Percentiles rank a stretch among this genome's conserved stretches.
Conservation (phyloP, 768 basidiomycete species). For the Trametes maxima region DNA sequence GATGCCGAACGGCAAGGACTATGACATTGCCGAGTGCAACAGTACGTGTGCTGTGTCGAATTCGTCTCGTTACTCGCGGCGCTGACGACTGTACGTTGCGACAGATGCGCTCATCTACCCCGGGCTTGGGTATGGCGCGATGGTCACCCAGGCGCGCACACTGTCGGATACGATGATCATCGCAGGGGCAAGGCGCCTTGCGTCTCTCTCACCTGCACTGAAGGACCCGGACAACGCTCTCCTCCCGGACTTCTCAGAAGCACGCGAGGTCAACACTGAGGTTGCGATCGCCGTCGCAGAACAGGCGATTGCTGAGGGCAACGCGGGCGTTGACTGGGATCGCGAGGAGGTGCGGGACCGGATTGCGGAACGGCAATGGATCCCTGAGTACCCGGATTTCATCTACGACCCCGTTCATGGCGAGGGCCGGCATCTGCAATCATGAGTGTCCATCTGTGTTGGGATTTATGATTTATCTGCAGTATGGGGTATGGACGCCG, state of each 20-base stretch:
- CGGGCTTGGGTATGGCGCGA: slow-evolving; percentile 80
- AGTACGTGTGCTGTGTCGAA: slow-evolving; percentile 39
- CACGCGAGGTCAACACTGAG: slow-evolving; percentile 74
- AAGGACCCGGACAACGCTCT: slow-evolving; percentile 71
- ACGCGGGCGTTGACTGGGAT: slow-evolving; percentile 58
- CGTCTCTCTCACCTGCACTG: slow-evolving; percentile 73
- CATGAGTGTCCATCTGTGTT: background rate
- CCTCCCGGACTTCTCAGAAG: slow-evolving; percentile 75
- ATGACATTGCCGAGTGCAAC: slow-evolving; percentile 74
- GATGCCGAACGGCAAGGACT: slow-evolving; percentile 65
- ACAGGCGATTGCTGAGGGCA: slow-evolving; percentile 74
- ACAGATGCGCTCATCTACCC: slow-evolving; percentile 81
- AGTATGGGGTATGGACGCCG: no score
- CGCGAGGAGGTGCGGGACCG: slow-evolving; percentile 56
- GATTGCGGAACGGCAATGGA: slow-evolving; percentile 59
- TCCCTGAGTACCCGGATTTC: slow-evolving; percentile 65
- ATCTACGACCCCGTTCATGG: slow-evolving; percentile 50
- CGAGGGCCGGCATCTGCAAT: background rate
- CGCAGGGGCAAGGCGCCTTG: slow-evolving; percentile 74
- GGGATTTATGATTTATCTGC: no score
- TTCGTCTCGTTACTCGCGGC: background rate
- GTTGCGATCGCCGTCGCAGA: slow-evolving; percentile 82
- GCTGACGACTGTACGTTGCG: background rate
- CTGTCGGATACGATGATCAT: slow-evolving; percentile 90
- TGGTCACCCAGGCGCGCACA: slow-evolving; percentile 61